Base-by-base conservation (phyloP, 345 rosid species). In the Punica granatum region DNA sequence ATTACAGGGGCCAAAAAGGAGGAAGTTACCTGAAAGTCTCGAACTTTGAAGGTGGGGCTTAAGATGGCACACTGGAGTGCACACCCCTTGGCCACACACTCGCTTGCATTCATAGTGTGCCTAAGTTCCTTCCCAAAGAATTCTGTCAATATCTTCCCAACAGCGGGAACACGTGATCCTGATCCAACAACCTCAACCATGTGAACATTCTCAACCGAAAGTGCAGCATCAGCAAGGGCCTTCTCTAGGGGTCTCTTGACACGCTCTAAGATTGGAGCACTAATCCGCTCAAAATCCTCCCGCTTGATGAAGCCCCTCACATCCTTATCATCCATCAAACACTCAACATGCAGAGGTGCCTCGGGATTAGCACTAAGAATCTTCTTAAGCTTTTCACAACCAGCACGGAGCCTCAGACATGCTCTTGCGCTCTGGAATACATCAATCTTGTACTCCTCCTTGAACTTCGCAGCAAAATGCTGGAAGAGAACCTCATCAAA, bases 321-420 rank as follows among this genome's bases (percentile, higher is more conserved):
- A 74, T 94, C 99, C 77, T 89, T 94, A 78, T 94, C 99, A 15
- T 91, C 98, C 96, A 94, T 94, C 70, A 94, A 71, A 78, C 99
- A 94, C 71, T 94, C 99, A 25, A 94, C 85, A 76, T 88, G 85
- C 69, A 94, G 62, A 31, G 99, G 99, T 1, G 97, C 90, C 80
- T 72, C 84, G 0, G 99, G 95, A 72, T 94, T 94, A 30, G 99
- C 99, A 74, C 99, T 94, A 13, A 94, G 87, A 63, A 94, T 85
- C 77, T 94, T 94, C 80, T 94, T 94, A 69, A 94, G 73, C 80
- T 94, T 94, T 82, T 91, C 99, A 81, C 94, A 88, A 6, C 81
- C 89, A 60, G 89, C 89, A 60, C 97, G 80, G 13, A 94, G 87
- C 76, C 99, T 82, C 30, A 91, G 84, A 74, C 85, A 83, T 42